Evolutionary conservation across 2,329 filamentous ascomycete genomes (phyloP), one percentile per base, ranked within the genome.

Genomic region (Phaeosphaeria sp.): DNA sequence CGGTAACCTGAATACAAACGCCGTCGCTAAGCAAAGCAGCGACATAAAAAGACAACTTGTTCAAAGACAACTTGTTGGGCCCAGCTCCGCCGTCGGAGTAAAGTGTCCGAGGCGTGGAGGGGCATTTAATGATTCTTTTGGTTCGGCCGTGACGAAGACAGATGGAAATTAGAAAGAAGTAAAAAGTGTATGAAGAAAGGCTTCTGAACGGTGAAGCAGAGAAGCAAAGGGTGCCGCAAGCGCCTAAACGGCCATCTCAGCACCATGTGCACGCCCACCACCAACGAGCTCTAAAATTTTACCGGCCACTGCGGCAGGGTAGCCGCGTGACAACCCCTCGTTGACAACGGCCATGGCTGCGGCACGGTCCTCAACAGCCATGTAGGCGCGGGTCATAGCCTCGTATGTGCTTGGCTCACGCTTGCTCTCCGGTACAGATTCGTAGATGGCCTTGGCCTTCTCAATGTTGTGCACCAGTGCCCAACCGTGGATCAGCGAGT

Each of bases 331-430:
- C 36, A 97, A 83, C 86, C 97, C 97, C 83, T 99, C 95, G 54
- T 90, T 86, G 22, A 97, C 93, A 15, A 97, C 90, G 11, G 74
- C 79, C 79, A 92, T 88, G 40, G 95, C 95, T 56, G 86, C 84
- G 49, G 88, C 85, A 33, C 91, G 89, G 74, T 96, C 88, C 74
- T 96, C 92, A 3, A 90, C 90, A 11, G 92, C 88, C 53, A 99
- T 86, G 79, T 90, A 97, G 0, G 95, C 95, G 46, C 95, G 87
- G 5, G 93, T 97, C 95, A 99, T 99, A 42, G 94, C 93, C 80
- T 99, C 95, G 77, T 99, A 99, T 4, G 95, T 99, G 82, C 93
- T 97, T 3, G 95, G 95, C 81, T 99, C 95, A 56, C 95, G 89
- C 80, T 89, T 93, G 53, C 88, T 86, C 25, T 87, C 85, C 8